Conservation (phyloP, 257 asterid genomes). For the Thymus mandschuricus region DNA sequence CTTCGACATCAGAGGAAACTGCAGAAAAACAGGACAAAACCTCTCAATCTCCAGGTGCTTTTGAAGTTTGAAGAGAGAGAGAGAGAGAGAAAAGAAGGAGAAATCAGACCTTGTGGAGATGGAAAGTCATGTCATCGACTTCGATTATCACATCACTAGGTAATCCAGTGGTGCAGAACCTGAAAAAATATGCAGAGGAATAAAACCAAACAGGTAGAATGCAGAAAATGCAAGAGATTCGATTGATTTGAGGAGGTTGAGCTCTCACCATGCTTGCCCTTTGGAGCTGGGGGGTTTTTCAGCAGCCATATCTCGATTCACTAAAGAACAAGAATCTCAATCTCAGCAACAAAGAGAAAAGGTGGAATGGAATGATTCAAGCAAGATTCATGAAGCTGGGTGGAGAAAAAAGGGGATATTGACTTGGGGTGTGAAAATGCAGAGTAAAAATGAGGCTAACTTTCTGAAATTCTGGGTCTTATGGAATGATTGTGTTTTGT, state of each 20-base stretch:
- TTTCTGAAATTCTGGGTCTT: constrained; percentile 38
- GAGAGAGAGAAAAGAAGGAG: not conserved
- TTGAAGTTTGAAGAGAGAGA: not conserved
- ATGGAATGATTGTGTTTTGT: constrained; percentile 50
- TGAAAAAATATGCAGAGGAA: constrained; percentile 35
- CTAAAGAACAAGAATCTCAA: not conserved
- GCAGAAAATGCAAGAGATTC: not conserved
- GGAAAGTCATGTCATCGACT: constrained; percentile 89
- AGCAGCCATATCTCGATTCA: constrained; percentile 55
- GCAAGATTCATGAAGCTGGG: constrained; percentile 50
- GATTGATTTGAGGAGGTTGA: not conserved
- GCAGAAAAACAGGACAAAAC: constrained; percentile 27
- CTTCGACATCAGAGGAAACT: constrained; percentile 95
- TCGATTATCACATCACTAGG: constrained; percentile 82
- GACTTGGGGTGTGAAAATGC: constrained; percentile 27
- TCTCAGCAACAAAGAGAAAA: not conserved
- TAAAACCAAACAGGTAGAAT: constrained; percentile 18
- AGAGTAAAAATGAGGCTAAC: constrained; percentile 33
- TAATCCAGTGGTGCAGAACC: constrained; percentile 97
- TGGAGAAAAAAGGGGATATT: constrained; percentile 24
- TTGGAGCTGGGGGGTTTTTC: constrained; percentile 69
- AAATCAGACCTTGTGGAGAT: constrained; percentile 79
- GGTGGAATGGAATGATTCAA: constrained; percentile 23
- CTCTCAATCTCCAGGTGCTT: constrained; percentile 9
- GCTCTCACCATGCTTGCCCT: constrained; percentile 93